A percentile compares a stretch with the other conserved stretches of the same genome.
Evolutionary conservation across 75 land plant genomes (phyloP).

Genomic region (Pseudotsuga menziesii): DNA sequence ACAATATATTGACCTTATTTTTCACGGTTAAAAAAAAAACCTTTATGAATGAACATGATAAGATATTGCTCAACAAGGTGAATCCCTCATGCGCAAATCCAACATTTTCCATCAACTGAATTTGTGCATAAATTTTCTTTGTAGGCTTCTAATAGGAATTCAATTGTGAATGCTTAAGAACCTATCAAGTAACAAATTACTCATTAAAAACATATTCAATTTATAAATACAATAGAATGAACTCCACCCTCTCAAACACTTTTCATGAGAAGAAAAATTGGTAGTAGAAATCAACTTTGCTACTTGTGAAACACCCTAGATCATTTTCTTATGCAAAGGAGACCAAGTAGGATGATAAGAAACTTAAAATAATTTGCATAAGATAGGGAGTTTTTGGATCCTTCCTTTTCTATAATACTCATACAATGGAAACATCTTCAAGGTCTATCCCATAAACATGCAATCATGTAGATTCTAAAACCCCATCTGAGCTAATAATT

Average conservation of each 20-base stretch:
- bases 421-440: slow-evolving; percentile 33
- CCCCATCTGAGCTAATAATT: slow-evolving; percentile 55
- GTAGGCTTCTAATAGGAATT: not conserved
- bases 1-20: no score
- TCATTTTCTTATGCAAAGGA: not conserved
- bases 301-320: not conserved
- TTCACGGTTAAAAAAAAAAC: no score
- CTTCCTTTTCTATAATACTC: slow-evolving; percentile 16
- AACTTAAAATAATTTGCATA: not conserved
- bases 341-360: not conserved
- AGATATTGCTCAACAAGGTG: no score
- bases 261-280: not conserved
- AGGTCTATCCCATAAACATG: slow-evolving; percentile 46
- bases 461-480: slow-evolving; percentile 47
- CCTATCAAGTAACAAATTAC: not conserved
- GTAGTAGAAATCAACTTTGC: not conserved
- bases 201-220: not conserved
- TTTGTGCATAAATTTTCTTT: not conserved
- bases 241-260: no score
- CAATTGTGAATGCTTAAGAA: not conserved
- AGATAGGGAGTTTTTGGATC: not conserved
- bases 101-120: not conserved
- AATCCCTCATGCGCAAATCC: not conserved
- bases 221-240: not conserved
- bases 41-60: no score